Base-by-base conservation (phyloP, 1,139 yeast genomes). In the Zygoascus sp. region DNA sequence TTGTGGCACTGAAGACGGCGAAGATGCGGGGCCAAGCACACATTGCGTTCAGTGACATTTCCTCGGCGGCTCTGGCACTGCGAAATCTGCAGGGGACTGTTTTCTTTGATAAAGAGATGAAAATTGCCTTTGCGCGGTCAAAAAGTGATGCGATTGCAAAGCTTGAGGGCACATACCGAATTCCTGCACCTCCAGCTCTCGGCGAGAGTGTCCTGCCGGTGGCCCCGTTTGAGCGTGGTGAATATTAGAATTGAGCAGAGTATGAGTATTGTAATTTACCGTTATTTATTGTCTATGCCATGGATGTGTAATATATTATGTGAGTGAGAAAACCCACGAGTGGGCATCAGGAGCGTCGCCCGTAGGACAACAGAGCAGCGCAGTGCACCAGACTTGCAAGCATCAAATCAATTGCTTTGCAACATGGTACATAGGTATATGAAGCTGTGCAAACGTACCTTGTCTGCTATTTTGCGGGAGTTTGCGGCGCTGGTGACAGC, bases 11-110 rank as follows among this genome's bases (percentile, higher is more conserved):
- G 42, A 72, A 73, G 45, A 69, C 73, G 16, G 67, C 71, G 11
- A 71, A 71, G 54, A 72, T 80, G 70, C 70, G 90, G 36, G 95
- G 95, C 0, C 94, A 84, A 62, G 95, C 94, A 0, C 88, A 84
- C 68, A 64, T 87, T 1, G 74, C 79, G 5, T 77, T 81, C 50
- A 72, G 75, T 21, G 72, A 73, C 38, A 53, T 70, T 1, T 68
- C 69, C 5, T 73, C 74, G 40, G 86, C 95, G 0, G 64, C 72
- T 1, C 49, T 64, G 30, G 92, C 94, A 0, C 49, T 77, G 53
- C 63, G 72, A 36, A 63, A 72, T 7, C 60, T 81, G 6, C 77
- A 82, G 48, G 74, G 74, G 1, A 69, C 69, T 42, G 53, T 51
- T 8, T 68, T 87, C 28, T 79, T 85, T 56, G 85, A 79, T 5